A percentile compares a stretch with the other conserved stretches of the same genome.
phyloP scores from a whole-genome alignment of 352 stramenopile genomes.

The Phytophthora sansomeana region DNA sequence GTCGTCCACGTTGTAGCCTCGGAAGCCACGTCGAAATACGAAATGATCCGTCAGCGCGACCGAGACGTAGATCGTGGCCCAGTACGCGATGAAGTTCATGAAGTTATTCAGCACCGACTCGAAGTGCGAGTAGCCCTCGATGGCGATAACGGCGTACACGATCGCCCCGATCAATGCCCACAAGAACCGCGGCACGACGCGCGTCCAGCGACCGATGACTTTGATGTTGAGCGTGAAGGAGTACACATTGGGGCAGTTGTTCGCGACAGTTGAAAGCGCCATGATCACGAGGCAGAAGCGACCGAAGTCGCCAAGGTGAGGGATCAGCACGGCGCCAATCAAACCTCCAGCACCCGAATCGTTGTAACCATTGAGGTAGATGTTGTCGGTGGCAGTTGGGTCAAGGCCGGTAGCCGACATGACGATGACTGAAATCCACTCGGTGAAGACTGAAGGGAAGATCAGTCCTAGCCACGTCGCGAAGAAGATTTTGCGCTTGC shows the following conservation, averaged over 20 bases:
- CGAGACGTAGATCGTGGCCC: slow-evolving; percentile 45
- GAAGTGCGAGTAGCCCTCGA: slow-evolving; percentile 48
- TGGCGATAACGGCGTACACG: slow-evolving; percentile 43
- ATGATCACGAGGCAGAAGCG: slow-evolving; percentile 54
- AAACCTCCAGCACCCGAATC: slow-evolving; percentile 42
- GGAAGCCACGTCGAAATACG: slow-evolving; percentile 44
- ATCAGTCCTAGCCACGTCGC: slow-evolving; percentile 42
- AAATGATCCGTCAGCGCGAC: slow-evolving; percentile 46
- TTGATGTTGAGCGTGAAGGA: slow-evolving; percentile 54
- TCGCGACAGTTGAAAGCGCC: slow-evolving; percentile 53
- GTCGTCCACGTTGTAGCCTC: slow-evolving; percentile 48
- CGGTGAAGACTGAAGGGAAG: slow-evolving; percentile 47
- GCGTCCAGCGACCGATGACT: slow-evolving; percentile 46
- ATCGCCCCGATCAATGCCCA: slow-evolving; percentile 46
- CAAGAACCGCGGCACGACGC: slow-evolving; percentile 40
- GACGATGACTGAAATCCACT: slow-evolving; percentile 45
- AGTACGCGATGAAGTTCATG: slow-evolving; percentile 65
- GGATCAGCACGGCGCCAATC: slow-evolving; percentile 46
- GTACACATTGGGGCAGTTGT: slow-evolving; percentile 60
- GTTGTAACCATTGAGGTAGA: slow-evolving; percentile 46
- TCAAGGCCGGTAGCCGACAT: slow-evolving; percentile 47
- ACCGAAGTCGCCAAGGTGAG: slow-evolving; percentile 44
- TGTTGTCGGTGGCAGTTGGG: slow-evolving; percentile 24
- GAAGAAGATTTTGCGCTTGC: slow-evolving; percentile 55
- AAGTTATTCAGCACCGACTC: slow-evolving; percentile 56